Evolutionary conservation across 805 yeast genomes (phyloP), one percentile per base, ranked within the genome.

Genomic region (Nakazawaea molendinolei): DNA sequence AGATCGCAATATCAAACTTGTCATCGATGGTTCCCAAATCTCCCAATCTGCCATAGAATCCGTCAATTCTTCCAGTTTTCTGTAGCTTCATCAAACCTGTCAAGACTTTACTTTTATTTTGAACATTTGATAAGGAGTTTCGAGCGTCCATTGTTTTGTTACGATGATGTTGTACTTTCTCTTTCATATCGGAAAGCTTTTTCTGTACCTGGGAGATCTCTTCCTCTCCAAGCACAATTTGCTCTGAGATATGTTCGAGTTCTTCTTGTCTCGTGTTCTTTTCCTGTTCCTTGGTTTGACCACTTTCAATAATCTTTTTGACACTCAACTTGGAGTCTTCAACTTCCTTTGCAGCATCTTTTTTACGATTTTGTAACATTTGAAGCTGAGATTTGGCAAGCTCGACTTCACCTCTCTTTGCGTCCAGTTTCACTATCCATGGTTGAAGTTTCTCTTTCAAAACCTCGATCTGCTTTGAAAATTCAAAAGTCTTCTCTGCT

Each of bases 11-110:
- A 58, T 94, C 97, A 54, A 83, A 92, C 49, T 74, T 71, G 44
- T 82, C 85, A 53, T 86, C 95, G 44, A 92, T 92, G 2, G 72
- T 69, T n/a, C 96, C 99, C 30, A 92, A 62, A 47, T 86, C 95
- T 13, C 98, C 99, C 12, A 92, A 61, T 43, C 96, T 67, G 0
- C 97, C 98, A 53, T 85, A 69, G 47, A 90, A 85, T 0, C 97
- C 98, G 5, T 63, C 62, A 17, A 94, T 72, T 48, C 95, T 69
- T 5, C 97, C 97, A 3, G 92, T 71, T 38, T 78, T 76, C 39
- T 80, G 80, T 25, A 92, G 60, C 43, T 81, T 72, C 40, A 67
- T 62, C 38, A 92, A 66, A 12, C 87, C 82, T 0, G 76, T 53
- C 14, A 87, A 63, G 4, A 92, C 94, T 40, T 76, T 73, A 47